Evolutionary conservation across 2,329 filamentous ascomycete genomes (phyloP).

Genomic region (Gnomoniopsis sp.): DNA sequence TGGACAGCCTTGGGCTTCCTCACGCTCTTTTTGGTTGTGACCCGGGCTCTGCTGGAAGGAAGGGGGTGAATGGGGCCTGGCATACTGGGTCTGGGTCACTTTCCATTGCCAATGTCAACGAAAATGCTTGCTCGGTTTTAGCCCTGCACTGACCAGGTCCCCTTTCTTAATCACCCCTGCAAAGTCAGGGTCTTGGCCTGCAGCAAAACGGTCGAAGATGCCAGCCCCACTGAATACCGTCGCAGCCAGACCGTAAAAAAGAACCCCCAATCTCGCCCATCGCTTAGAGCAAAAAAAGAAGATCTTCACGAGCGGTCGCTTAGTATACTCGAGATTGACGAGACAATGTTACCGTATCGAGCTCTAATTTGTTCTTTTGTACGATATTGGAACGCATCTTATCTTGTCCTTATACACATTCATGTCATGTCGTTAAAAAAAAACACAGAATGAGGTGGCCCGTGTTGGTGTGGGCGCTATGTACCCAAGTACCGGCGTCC

Average conservation of each 20-base stretch:
- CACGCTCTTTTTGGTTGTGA: background rate
- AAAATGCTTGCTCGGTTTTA: slow-evolving; percentile 11
- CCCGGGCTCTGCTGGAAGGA: background rate
- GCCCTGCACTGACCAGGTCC: slow-evolving; percentile 13
- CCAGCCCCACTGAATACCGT: slow-evolving; percentile 1
- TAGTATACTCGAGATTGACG: no score
- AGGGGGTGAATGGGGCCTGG: slow-evolving; percentile 11
- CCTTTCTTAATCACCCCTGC: background rate
- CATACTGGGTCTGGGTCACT: slow-evolving; percentile 10
- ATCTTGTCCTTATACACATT: no score
- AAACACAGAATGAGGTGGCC: background rate
- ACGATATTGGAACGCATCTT: no score
- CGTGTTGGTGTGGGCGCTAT: background rate
- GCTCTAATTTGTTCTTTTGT: no score
- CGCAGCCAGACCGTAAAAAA: background rate
- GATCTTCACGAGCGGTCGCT: no score
- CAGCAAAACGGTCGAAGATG: slow-evolving; percentile 12
- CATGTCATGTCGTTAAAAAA: no score
- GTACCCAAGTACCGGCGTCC: slow-evolving; percentile 11
- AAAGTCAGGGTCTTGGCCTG: slow-evolving; percentile 11
- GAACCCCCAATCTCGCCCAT: background rate
- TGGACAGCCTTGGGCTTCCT: background rate
- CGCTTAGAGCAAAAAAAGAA: background rate
- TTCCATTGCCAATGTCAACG: slow-evolving; percentile 5
- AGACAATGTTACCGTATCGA: no score